Conservation (phyloP, 2,329 filamentous ascomycete genomes). For the Huntiella bhutanensis region DNA sequence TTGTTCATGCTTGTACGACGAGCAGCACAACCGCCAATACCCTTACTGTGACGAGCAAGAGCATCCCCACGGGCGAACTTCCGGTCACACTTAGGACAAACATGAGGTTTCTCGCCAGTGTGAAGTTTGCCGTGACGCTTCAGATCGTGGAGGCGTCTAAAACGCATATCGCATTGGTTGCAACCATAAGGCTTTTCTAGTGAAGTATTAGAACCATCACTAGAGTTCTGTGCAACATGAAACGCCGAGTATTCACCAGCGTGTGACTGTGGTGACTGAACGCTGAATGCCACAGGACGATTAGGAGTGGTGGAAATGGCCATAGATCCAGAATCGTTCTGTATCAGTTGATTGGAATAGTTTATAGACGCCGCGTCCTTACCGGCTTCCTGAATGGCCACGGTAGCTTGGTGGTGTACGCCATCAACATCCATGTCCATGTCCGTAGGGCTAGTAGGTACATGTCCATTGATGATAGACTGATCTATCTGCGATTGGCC, state of each 20-base stretch:
- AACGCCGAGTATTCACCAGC: conserved; percentile 7
- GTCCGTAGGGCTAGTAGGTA: conserved; percentile 31
- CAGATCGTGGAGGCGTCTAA: conserved; percentile 79
- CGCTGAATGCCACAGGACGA: conserved; percentile 39
- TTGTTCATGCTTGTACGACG: conserved; percentile 70
- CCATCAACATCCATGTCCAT: conserved; percentile 34
- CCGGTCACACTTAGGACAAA: conserved; percentile 84
- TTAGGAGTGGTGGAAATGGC: conserved; percentile 26
- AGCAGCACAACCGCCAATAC: conserved; percentile 84
- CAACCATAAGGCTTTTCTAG: conserved; percentile 87
- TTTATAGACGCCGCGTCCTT: conserved; percentile 33
- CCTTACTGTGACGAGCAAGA: conserved; percentile 84
- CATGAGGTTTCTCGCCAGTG: conserved; percentile 86
- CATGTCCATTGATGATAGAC: conserved; percentile 24
- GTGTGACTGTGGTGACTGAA: conserved; percentile 21
- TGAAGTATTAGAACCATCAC: not conserved
- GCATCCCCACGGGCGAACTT: conserved; percentile 93
- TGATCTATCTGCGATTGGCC: conserved; percentile 30
- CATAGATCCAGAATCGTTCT: conserved; percentile 17
- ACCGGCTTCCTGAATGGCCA: conserved; percentile 6
- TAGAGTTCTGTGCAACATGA: not conserved
- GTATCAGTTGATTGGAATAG: conserved; percentile 31
- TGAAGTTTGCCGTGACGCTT: conserved; percentile 95
- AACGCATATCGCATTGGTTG: conserved; percentile 79
- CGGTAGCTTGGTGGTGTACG: conserved; percentile 17